These are phyloP conservation scores for Suillus decipiens DNA, from an alignment of 768 basidiomycete genomes.

Conservation along the genomic window DNA sequence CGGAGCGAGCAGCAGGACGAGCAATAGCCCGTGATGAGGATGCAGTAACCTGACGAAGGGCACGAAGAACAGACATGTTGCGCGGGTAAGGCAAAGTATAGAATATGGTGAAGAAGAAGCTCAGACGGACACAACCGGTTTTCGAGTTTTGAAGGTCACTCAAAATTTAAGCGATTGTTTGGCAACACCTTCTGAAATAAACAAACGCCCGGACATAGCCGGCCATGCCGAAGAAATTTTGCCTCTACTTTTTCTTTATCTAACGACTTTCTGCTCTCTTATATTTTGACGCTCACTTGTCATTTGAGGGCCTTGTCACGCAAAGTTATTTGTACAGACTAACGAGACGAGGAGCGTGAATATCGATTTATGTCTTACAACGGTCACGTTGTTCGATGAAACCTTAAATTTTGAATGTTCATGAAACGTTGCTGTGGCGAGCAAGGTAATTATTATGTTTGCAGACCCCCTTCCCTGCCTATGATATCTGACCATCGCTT, in stretches of 20 bases:
- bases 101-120: constrained; percentile 7
- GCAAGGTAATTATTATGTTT: background rate
- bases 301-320: background rate
- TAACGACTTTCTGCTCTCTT: background rate
- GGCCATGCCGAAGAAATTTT: background rate
- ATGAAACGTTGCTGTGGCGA: background rate
- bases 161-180: constrained; percentile 35
- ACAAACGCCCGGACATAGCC: constrained; percentile 20
- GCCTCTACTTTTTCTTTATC: background rate
- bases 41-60: constrained; percentile 56
- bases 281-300: background rate
- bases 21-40: constrained; percentile 41
- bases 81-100: constrained; percentile 8
- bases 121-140: background rate
- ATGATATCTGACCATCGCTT: background rate
- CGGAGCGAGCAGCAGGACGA: constrained; percentile 28
- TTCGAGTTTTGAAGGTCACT: constrained; percentile 1
- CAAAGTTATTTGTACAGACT: background rate
- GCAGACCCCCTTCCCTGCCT: background rate
- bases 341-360: background rate
- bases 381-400: background rate
- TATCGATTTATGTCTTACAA: background rate
- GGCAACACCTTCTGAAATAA: constrained; percentile 34
- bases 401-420: background rate
- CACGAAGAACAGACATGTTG: constrained; percentile 63